Evolutionary conservation across 139 green algal species (phyloP).

Genomic region (Ettlia oleoabundans): DNA sequence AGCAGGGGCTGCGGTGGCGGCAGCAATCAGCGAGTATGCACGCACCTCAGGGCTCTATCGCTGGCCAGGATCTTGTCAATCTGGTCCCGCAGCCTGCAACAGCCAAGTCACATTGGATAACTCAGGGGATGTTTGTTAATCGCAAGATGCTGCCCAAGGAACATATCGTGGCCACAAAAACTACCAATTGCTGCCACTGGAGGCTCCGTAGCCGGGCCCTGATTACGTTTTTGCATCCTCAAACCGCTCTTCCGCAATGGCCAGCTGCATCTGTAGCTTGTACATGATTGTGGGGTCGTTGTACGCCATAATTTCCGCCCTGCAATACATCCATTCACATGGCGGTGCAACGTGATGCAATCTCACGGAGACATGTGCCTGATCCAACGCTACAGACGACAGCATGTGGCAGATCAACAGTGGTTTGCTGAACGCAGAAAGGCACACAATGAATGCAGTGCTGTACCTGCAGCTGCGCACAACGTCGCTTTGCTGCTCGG

Average conservation of each 20-base stretch:
- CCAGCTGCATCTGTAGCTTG: constrained; percentile 82
- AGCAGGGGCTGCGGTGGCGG: too few relatives aligned
- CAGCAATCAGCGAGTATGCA: neutral
- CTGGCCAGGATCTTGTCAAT: constrained; percentile 60
- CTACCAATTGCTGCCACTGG: too few relatives aligned
- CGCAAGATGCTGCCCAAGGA: too few relatives aligned
- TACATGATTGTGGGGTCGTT: constrained; percentile 79
- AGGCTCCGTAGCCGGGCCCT: too few relatives aligned
- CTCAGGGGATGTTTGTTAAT: too few relatives aligned
- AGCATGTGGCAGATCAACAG: neutral
- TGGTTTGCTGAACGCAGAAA: neutral
- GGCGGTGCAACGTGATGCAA: too few relatives aligned
- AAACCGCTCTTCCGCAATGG: constrained; percentile 83
- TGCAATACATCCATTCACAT: constrained; percentile 43
- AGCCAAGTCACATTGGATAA: too few relatives aligned
- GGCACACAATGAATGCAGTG: neutral
- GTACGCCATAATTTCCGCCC: constrained; percentile 70
- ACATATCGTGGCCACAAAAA: too few relatives aligned
- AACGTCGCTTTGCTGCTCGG: constrained; percentile 27
- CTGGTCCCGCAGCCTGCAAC: constrained; percentile 54
- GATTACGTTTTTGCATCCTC: constrained; percentile 71
- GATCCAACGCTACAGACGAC: too few relatives aligned
- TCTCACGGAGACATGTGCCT: too few relatives aligned
- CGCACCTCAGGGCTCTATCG: constrained; percentile 36
- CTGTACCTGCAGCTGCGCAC: constrained; percentile 38